These are phyloP conservation scores for Fulvia fulva DNA, from an alignment of 2,329 filamentous ascomycete genomes.

Conservation along the genomic window DNA sequence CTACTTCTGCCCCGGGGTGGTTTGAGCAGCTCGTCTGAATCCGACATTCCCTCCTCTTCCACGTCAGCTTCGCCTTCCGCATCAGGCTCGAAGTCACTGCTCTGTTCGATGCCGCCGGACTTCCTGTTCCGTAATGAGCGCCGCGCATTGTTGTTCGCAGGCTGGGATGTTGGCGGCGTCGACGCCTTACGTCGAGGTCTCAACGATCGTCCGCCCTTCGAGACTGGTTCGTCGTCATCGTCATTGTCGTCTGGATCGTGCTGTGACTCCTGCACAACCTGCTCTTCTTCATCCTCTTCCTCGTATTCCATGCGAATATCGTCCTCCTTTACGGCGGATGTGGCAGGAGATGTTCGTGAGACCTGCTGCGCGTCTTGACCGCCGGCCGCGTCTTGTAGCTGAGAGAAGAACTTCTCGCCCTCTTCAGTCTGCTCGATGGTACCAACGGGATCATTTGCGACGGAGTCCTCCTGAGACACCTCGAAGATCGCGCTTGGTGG, in stretches of 20 bases:
- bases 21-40: slow-evolving; percentile 45
- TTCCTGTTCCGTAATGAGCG: slow-evolving; percentile 42
- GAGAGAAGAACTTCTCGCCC: slow-evolving; percentile 32
- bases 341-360: slow-evolving; percentile 25
- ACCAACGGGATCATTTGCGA: slow-evolving; percentile 30
- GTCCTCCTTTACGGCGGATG: slow-evolving; percentile 35
- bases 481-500: slow-evolving; percentile 50
- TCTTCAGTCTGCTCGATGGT: slow-evolving; percentile 26
- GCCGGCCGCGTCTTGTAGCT: slow-evolving; percentile 24
- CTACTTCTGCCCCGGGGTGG: slow-evolving; percentile 45
- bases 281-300: slow-evolving; percentile 44
- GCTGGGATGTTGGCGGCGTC: slow-evolving; percentile 29
- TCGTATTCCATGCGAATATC: slow-evolving; percentile 30
- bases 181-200: slow-evolving; percentile 29
- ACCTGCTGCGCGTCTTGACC: slow-evolving; percentile 30
- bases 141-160: slow-evolving; percentile 34
- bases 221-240: slow-evolving; percentile 54
- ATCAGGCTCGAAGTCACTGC: slow-evolving; percentile 61
- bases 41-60: slow-evolving; percentile 49
- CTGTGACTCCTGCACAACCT: slow-evolving; percentile 42
- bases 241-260: slow-evolving; percentile 45
- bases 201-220: slow-evolving; percentile 42
- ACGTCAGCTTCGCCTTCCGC: slow-evolving; percentile 54
- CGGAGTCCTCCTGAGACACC: slow-evolving; percentile 49
- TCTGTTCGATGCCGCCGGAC: slow-evolving; percentile 46